Base-by-base conservation (phyloP, 108 stramenopile species). In the Seminavis robusta region DNA sequence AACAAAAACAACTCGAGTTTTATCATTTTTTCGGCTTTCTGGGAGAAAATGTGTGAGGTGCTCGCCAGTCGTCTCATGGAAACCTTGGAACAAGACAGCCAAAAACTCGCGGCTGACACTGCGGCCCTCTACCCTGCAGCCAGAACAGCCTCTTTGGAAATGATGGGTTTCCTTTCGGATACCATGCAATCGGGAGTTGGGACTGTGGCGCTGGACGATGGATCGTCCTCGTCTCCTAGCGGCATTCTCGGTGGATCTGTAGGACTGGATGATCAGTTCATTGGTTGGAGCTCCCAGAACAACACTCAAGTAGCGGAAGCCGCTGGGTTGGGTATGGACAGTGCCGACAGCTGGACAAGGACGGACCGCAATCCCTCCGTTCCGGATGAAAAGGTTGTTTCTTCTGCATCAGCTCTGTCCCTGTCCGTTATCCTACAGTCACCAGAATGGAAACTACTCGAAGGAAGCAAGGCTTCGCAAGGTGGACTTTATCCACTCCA, bases 231-330 rank as follows among this genome's bases (percentile, higher is more conserved):
- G 4, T 42, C 62, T 42, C 41, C 51, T 27, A 27, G 56, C n/a
- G 89, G 85, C 10, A 63, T 86, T 25, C 65, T 92, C 65, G 90
- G 90, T 36, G 90, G 90, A 19, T 84, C 90, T 21, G 74, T 74
- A 1, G 62, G 54, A 6, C 58, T 91, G 10, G 81, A 85, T 56
- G 81, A 90, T 40, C 40, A 76, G 8, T 77, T 83, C 60, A 55
- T 71, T 65, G 48, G 69, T 52, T 68, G 79, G 74, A 61, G 71
- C 73, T n/a, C 30, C 24, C n/a, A 54, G 32, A 39, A 43, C 58
- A 15, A 55, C 65, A 10, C 30, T 51, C 1, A 57, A 5, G 5
- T 4, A 5, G 6, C 33, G 11, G 24, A 52, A 33, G 53, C 29
- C 6, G 46, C 41, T 37, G 56, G 64, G 10, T 44, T 33, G 1